Evolutionary conservation across 345 rosid species (phyloP).

Genomic region (Theobroma cacao): DNA sequence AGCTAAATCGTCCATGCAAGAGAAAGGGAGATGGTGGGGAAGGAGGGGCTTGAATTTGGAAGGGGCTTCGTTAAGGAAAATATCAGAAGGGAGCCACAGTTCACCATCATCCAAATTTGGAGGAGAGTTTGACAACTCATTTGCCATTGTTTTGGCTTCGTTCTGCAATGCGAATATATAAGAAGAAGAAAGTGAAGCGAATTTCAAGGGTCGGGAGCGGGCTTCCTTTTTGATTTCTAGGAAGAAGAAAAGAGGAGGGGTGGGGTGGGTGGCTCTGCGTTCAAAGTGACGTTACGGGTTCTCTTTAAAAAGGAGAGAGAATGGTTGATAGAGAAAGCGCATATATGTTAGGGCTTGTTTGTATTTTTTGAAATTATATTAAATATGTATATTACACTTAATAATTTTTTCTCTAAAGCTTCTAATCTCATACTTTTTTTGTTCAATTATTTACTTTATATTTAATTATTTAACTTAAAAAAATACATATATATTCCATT

Average conservation of each 20-base stretch:
- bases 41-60: constrained; percentile 6
- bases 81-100: constrained; percentile 33
- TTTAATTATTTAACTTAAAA: too few species aligned
- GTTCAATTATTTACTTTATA: too few species aligned
- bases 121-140: constrained; percentile 20
- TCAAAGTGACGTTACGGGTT: constrained; percentile 31
- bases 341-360: constrained; percentile 8
- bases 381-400: too few species aligned
- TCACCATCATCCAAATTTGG: constrained; percentile 43
- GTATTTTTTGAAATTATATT: neutral
- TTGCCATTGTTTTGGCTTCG: neutral
- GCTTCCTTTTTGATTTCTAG: neutral
- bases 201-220: constrained; percentile 8
- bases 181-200: neutral
- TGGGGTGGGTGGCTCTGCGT: constrained; percentile 15
- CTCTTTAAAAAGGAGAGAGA: neutral
- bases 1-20: constrained; percentile 34
- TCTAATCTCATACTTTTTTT: too few species aligned
- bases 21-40: neutral
- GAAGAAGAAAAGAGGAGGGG: neutral
- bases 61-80: constrained; percentile 26
- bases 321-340: neutral
- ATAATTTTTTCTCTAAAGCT: too few species aligned
- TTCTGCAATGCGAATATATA: neutral
- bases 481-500: too few species aligned